phyloP scores from a whole-genome alignment of 805 yeast species.

The Candida khao-thaluensis region DNA sequence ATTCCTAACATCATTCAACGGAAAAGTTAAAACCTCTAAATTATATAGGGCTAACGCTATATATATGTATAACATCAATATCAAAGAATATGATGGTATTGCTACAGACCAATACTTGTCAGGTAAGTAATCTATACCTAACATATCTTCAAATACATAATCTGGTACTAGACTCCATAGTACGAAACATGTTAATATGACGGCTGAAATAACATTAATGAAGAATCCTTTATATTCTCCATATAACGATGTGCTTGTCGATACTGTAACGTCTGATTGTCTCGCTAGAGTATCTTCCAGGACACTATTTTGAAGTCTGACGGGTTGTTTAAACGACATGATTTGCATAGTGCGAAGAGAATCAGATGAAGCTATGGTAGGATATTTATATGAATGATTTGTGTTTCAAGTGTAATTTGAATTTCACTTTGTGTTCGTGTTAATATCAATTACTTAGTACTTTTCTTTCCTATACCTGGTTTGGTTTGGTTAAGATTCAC shows the following conservation, averaged over 20 bases:
- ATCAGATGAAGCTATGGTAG: no score
- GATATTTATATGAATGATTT: no score
- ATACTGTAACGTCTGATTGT: slow-evolving; percentile 62
- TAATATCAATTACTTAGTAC: no score
- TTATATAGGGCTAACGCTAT: slow-evolving; percentile 70
- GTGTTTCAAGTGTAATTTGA: no score
- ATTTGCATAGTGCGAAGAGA: not conserved
- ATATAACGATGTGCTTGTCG: slow-evolving; percentile 50
- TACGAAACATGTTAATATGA: slow-evolving; percentile 55
- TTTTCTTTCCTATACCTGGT: no score
- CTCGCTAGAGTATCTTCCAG: slow-evolving; percentile 54
- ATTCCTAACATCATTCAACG: slow-evolving; percentile 57
- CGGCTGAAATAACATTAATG: slow-evolving; percentile 64
- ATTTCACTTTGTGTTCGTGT: no score
- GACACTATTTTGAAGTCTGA: not conserved
- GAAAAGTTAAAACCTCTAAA: slow-evolving; percentile 67
- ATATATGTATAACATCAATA: slow-evolving; percentile 71
- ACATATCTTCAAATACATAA: slow-evolving; percentile 39
- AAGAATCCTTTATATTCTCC: slow-evolving; percentile 90
- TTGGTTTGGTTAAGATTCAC: no score
- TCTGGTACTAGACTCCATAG: slow-evolving; percentile 78
- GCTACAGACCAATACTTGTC: slow-evolving; percentile 90
- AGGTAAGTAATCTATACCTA: slow-evolving; percentile 73
- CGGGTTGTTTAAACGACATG: slow-evolving; percentile 3
- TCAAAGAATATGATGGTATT: slow-evolving; percentile 66